Evolutionary conservation across 495 filamentous ascomycete genomes (phyloP).

Genomic region (Aspergillus kassunensis): DNA sequence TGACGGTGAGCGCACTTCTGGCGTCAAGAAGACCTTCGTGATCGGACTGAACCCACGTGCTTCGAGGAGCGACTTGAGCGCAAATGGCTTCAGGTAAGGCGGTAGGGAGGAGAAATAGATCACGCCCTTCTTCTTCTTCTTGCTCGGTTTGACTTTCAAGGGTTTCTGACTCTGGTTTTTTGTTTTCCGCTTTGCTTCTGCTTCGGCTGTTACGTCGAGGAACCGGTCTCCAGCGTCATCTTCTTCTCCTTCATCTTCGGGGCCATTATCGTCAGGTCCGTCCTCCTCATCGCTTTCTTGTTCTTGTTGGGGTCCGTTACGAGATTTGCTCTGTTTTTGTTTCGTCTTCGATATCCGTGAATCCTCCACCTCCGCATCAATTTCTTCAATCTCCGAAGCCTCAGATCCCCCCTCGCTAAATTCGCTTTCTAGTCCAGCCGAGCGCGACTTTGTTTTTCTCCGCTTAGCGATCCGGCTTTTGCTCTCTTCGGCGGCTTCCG

Average conservation of each 20-base stretch:
- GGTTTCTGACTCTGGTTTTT: background rate
- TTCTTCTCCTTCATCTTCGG: constrained; percentile 12
- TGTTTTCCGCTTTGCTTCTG: constrained; percentile 19
- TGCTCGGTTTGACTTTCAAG: constrained; percentile 23
- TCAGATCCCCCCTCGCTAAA: constrained; percentile 18
- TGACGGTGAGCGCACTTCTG: constrained; percentile 64
- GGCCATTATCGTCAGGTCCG: constrained; percentile 12
- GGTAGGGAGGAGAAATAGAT: constrained; percentile 88
- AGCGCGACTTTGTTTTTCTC: constrained; percentile 41
- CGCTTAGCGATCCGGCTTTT: constrained; percentile 68
- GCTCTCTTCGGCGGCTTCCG: constrained; percentile 57
- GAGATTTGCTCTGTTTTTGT: background rate
- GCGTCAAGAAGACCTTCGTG: constrained; percentile 81
- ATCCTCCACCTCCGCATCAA: constrained; percentile 27
- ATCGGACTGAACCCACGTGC: constrained; percentile 66
- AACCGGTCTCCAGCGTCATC: constrained; percentile 18
- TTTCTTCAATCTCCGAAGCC: constrained; percentile 7
- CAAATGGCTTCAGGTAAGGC: constrained; percentile 88
- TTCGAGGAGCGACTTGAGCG: constrained; percentile 72
- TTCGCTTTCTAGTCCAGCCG: background rate
- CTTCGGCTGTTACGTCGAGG: constrained; percentile 16
- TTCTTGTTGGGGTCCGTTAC: background rate
- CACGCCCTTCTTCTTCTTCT: constrained; percentile 61
- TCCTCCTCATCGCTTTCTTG: constrained; percentile 3
- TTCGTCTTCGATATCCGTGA: background rate